These are phyloP conservation scores for Trifolium dubium DNA, from an alignment of 306 rosid species.

Conservation along the genomic window DNA sequence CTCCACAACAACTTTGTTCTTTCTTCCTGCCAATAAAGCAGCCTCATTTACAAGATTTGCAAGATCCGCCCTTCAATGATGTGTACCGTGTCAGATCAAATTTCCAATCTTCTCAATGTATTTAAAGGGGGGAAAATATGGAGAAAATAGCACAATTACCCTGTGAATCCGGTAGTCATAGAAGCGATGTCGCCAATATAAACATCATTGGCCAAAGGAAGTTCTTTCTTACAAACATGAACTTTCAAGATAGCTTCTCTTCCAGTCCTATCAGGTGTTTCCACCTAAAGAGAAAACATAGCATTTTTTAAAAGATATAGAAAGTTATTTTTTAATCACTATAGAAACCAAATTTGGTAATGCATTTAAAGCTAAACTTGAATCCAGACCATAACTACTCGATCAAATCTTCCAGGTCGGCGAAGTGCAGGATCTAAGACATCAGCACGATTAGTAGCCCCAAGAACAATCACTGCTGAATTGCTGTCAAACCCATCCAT, in stretches of 20 bases:
- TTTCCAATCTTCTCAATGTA: conserved; percentile 22
- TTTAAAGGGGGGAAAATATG: conserved; percentile 24
- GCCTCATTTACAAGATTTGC: conserved; percentile 97
- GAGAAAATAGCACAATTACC: conserved; percentile 57
- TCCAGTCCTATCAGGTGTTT: conserved; percentile 92
- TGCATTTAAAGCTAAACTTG: conserved; percentile 2
- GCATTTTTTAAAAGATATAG: conserved; percentile 13
- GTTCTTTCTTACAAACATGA: conserved; percentile 87
- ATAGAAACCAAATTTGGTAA: conserved; percentile 34
- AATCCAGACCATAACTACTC: conserved; percentile 88
- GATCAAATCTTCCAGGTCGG: conserved; percentile 99
- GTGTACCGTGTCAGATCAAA: conserved; percentile 32
- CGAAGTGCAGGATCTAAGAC: conserved; percentile 97
- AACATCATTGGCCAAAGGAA: conserved; percentile 83
- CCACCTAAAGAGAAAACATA: conserved; percentile 63
- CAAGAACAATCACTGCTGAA: conserved; percentile 96
- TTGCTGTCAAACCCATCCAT: conserved; percentile 99
- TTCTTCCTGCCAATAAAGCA: conserved; percentile 96
- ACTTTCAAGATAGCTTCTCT: conserved; percentile 90
- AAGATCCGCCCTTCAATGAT: conserved; percentile 87
- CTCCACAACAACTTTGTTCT: conserved; percentile 83
- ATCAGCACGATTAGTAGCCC: conserved; percentile 98
- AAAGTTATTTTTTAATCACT: not conserved
- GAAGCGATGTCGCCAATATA: conserved; percentile 74
- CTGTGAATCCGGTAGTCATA: conserved; percentile 99